Base-by-base conservation (phyloP, 345 rosid genomes). In the Murraya paniculata region DNA sequence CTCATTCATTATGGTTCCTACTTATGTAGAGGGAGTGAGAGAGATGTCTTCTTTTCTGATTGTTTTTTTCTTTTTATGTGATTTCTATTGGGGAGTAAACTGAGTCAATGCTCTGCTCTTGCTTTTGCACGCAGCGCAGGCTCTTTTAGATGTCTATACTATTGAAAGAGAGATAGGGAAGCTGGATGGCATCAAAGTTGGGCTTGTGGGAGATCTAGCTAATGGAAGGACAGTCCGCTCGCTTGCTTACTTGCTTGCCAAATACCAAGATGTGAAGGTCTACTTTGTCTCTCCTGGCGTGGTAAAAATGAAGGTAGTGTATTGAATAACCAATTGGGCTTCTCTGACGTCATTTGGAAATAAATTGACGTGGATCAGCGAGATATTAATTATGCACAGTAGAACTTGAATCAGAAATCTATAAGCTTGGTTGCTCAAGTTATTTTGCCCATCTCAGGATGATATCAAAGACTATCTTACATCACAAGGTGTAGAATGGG, bases 161-260 rank as follows among this genome's bases (percentile, higher is more conserved):
- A 89, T 96, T 56, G 94, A 92, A 68, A 87, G 97, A 74, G 99
- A 94, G 84, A 87, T 92, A 56, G 97, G 97, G 33, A 91, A 90
- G 83, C 84, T 96, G 81, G 97, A 94, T 78, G 97, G 93, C 76
- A 96, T 94, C 64, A 89, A 79, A 82, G 97, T 94, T 21, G 98
- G 91, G 27, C 89, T 96, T 74, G 99, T 96, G 14, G 99, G 99
- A 76, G 99, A 96, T 83, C 98, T 96, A 80, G 97, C 99, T 11
- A 92, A 96, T 56, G 99, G 97, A 76, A 90, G 99, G 85, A 95
- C 98, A 13, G 97, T 93, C 61, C 91, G 98, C 9, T 95, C 99
- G 0, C 97, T 95, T 68, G 98, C 98, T 2, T 94, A 94, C 84
- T 84, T 96, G 79, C 98, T 96, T 76, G 90, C 99, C 69, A 89